Evolutionary conservation across 495 filamentous ascomycete species (phyloP).

Genomic region (Penicillium canariense): DNA sequence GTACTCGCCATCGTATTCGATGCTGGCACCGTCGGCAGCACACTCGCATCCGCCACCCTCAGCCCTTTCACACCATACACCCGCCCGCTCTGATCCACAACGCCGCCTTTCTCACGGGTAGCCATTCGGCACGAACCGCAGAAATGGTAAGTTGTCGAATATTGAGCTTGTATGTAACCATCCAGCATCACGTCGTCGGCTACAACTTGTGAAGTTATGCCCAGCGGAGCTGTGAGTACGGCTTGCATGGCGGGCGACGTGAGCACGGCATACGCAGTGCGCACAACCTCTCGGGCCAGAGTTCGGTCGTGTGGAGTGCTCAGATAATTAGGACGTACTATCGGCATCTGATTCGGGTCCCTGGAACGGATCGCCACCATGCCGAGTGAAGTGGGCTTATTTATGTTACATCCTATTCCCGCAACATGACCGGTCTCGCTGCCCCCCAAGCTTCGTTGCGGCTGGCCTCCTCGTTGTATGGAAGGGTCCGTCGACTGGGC

Average conservation of each 20-base stretch:
- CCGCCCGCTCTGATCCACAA: neutral
- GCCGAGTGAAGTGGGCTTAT: conserved; percentile 1
- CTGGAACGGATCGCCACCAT: neutral
- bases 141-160: conserved; percentile 6
- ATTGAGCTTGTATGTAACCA: conserved; percentile 1
- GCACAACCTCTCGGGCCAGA: conserved; percentile 3
- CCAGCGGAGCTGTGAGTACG: conserved; percentile 1
- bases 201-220: neutral
- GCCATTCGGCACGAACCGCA: conserved; percentile 4
- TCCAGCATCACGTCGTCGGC: conserved; percentile 4
- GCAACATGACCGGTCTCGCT: conserved; percentile 1
- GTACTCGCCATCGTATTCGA: neutral
- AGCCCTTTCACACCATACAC: neutral
- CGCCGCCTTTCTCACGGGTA: neutral
- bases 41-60: neutral
- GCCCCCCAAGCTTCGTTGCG: conserved; percentile 1
- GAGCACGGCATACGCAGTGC: conserved; percentile 3
- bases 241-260: conserved; percentile 3
- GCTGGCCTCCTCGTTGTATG: neutral
- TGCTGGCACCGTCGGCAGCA: neutral
- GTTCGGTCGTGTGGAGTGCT: conserved; percentile 1
- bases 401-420: conserved; percentile 2
- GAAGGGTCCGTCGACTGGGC: neutral
- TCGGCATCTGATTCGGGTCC: conserved; percentile 3
- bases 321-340: conserved; percentile 4